Evolutionary conservation across 805 yeast genomes (phyloP).

Genomic region (Wickerhamiella allomyrinae): DNA sequence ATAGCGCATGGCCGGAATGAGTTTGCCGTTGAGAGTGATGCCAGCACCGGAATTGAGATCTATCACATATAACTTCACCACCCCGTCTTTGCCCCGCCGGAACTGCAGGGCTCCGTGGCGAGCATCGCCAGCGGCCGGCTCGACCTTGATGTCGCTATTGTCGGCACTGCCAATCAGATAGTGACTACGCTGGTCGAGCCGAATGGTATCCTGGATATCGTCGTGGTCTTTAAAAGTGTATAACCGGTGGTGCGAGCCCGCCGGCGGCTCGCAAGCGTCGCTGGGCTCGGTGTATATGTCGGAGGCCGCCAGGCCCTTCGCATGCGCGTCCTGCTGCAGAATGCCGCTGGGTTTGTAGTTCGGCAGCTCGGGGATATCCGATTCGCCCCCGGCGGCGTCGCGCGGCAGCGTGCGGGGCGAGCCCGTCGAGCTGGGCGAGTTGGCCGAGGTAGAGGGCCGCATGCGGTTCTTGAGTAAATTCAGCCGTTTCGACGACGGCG

Average conservation of each 20-base stretch:
- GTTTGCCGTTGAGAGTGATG: conserved; percentile 28
- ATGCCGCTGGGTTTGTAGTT: conserved; percentile 30
- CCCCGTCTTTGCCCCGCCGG: conserved; percentile 12
- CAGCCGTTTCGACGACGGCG: neutral
- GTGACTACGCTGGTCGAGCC: conserved; percentile 3
- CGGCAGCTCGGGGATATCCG: conserved; percentile 15
- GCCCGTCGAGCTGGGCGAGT: neutral
- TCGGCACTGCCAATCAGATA: conserved; percentile 4
- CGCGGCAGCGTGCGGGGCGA: neutral
- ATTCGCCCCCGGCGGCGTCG: neutral
- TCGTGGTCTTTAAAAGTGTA: conserved; percentile 10
- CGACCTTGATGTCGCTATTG: conserved; percentile 1
- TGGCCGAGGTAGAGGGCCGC: too few species aligned
- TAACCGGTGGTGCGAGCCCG: conserved; percentile 2
- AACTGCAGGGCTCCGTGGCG: conserved; percentile 36
- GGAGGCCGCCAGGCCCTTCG: neutral
- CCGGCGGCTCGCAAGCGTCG: neutral
- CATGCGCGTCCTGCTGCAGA: conserved; percentile 23
- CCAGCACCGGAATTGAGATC: conserved; percentile 34
- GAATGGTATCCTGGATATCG: conserved; percentile 5
- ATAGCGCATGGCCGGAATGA: conserved; percentile 27
- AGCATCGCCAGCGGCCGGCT: conserved; percentile 1
- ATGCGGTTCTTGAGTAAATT: neutral
- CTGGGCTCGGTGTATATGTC: neutral
- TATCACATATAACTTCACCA: conserved; percentile 26